Percentiles rank a stretch among this genome's conserved stretches.
Conservation (phyloP, 1,284 basidiomycete genomes). For the Ceratobasidium sp. region DNA sequence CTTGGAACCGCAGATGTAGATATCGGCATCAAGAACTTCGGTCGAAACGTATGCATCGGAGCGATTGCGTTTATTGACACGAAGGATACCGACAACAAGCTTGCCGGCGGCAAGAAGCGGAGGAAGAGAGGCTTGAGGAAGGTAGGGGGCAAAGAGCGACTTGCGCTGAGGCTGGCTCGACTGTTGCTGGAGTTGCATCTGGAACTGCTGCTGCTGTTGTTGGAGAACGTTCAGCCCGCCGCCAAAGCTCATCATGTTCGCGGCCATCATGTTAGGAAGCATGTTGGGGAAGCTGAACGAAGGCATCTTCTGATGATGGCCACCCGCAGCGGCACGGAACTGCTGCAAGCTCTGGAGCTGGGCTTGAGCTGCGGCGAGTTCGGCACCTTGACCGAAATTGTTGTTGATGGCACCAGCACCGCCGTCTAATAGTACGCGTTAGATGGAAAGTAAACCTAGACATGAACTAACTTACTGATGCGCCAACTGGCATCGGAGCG, state of each 20-base stretch:
- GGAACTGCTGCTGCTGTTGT: constrained; percentile 81
- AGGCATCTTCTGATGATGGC: constrained; percentile 94
- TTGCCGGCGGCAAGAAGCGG: constrained; percentile 98
- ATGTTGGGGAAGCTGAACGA: constrained; percentile 98
- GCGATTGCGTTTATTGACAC: constrained; percentile 98
- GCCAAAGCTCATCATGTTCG: constrained; percentile 90
- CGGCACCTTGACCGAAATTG: constrained; percentile 67
- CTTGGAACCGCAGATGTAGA: constrained; percentile 98
- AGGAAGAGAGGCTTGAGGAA: constrained; percentile 96
- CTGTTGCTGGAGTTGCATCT: constrained; percentile 84
- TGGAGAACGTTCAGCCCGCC: constrained; percentile 80
- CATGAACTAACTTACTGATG: constrained; percentile 69
- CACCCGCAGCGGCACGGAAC: constrained; percentile 93
- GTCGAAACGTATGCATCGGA: constrained; percentile 99
- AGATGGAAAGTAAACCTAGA: constrained; percentile 33
- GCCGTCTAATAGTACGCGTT: constrained; percentile 59
- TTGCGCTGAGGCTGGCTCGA: constrained; percentile 93
- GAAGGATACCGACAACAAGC: constrained; percentile 94
- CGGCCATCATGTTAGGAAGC: constrained; percentile 94
- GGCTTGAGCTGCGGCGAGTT: constrained; percentile 93
- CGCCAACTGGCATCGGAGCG: constrained; percentile 87
- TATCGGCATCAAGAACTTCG: constrained; percentile 97
- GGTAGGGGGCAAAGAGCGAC: constrained; percentile 97
- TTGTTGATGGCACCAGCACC: constrained; percentile 74
- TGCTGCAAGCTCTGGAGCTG: constrained; percentile 96